Evolutionary conservation across 352 stramenopile genomes (phyloP), one percentile per base, ranked within the genome.

Genomic region (Pythium folliculosum): DNA sequence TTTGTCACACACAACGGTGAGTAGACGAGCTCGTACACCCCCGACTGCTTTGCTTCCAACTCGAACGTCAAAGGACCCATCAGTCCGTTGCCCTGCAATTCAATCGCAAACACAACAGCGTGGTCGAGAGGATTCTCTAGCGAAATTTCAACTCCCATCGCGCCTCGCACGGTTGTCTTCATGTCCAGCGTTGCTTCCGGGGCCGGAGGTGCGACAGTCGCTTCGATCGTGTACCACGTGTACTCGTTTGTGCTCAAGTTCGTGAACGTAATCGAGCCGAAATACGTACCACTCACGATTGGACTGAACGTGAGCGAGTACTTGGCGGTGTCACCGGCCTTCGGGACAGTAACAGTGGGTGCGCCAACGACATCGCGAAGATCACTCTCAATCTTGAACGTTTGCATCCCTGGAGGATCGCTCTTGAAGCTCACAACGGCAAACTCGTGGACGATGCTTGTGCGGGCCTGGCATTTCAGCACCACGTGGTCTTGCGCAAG

Each of bases 201-300:
- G 16, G 87, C 76, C 0, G 88, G 88, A 6, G 85, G 81, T 49
- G 73, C 78, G 5, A 95, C 90, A 2, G 83, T 81, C 13, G 97
- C 90, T 64, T 98, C 89, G 5, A 98, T 83, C 14, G 95, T 98
- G 73, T 97, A 98, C 95, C 95, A 98, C 10, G 93, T 68, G 63
- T 90, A 96, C 60, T 93, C 82, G n/a, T 77, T 84, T 22, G 82
- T 93, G 9, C 63, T 56, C 32, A 80, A 68, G 58, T 96, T 94
- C 13, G 83, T 97, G 63, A 98, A 98, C 14, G 91, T 98, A 52
- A 98, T 82, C 9, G 87, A 95, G 8, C 95, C 95, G 73, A 95
- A 97, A 67, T 97, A 98, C 45, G 78, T 89, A 12, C 95, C 95
- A 13, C 92, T 96, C 25, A 98, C 78, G 16, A 93, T 65, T 10